Base-by-base conservation (phyloP, 2,329 filamentous ascomycete genomes). In the Fusarium pseudonygamai region DNA sequence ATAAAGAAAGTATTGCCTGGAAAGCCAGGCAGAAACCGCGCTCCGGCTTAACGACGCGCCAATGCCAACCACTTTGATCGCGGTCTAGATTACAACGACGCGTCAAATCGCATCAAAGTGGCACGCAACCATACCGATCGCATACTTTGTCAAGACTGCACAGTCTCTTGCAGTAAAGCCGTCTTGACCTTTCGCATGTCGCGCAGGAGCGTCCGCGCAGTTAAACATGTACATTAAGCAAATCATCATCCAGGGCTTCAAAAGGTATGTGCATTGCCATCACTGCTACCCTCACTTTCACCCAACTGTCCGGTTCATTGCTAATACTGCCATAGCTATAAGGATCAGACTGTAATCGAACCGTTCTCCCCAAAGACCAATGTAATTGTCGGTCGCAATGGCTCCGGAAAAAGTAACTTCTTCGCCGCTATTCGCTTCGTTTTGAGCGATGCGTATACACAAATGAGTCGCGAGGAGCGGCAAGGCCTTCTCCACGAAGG, bases 191-290 rank as follows among this genome's bases (percentile, higher is more conserved):
- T 61, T 76, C 78, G 71, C 75, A 82, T 82, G 81, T 79, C 77
- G 82, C 82, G 82, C 81, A 75, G 71, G 71, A 79, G 82, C 81
- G 81, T 80, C 78, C 73, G 79, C 80, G 78, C 77, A 79, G 76
- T 76, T 79, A 82, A 87, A 78, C 81, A 97, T 98, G 95, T 96
- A 97, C 87, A 98, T 99, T 89, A 99, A 99, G 84, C 96, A 99
- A 87, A 98, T 98, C 83, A 98, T 98, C 83, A 98, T 99, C 82
- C 96, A 99, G 84, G 96, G 96, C 91, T 99, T 99, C 86, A 99
- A 99, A 86, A 98, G 95, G 95, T 97, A 83, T 76, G 84, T 80
- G 64, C 59, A 45, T 63, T 49, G 30, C 39, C 24, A 49, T 50
- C 32, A 24, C 20, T 52, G 28, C 32, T 46, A 52, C 45, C n/a